These are phyloP conservation scores for Colletotrichum spaethianum DNA, from an alignment of 2,329 filamentous ascomycete genomes.

Conservation along the genomic window DNA sequence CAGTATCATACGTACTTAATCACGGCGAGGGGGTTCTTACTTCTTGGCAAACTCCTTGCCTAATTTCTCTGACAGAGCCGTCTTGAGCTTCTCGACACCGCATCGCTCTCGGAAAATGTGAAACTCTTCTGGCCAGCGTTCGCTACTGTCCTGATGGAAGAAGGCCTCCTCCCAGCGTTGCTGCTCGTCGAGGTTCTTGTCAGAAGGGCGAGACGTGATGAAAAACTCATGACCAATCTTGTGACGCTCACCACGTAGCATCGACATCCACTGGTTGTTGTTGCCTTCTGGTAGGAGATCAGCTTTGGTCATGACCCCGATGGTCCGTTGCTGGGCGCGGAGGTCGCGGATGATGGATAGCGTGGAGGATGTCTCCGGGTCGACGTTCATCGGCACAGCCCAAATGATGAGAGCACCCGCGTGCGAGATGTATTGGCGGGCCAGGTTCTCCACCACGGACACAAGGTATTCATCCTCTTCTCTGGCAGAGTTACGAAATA, in stretches of 20 bases:
- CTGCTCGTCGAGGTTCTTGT: conserved; percentile 67
- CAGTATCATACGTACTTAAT: not conserved
- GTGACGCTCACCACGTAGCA: conserved; percentile 75
- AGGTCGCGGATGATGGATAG: conserved; percentile 74
- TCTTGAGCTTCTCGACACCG: conserved; percentile 67
- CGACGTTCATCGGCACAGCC: conserved; percentile 82
- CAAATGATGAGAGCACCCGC: conserved; percentile 82
- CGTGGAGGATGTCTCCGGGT: conserved; percentile 82
- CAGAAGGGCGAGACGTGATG: conserved; percentile 78
- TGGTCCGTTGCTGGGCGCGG: conserved; percentile 70
- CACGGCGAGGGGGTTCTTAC: conserved; percentile 49
- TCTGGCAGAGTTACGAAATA: conserved; percentile 79
- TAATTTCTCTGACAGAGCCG: conserved; percentile 67
- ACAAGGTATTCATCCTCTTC: conserved; percentile 78
- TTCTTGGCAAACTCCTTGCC: conserved; percentile 68
- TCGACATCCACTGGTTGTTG: conserved; percentile 71
- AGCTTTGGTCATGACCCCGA: conserved; percentile 88
- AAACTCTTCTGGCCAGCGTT: conserved; percentile 66
- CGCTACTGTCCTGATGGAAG: conserved; percentile 58
- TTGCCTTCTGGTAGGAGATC: conserved; percentile 75
- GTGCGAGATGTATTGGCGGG: conserved; percentile 78
- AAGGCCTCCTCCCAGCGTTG: conserved; percentile 66
- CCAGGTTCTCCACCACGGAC: conserved; percentile 78
- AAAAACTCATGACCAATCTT: conserved; percentile 82
- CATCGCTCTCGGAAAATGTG: conserved; percentile 62